phyloP scores from a whole-genome alignment of 106 monocot genomes.

The Gastrodia elata region DNA sequence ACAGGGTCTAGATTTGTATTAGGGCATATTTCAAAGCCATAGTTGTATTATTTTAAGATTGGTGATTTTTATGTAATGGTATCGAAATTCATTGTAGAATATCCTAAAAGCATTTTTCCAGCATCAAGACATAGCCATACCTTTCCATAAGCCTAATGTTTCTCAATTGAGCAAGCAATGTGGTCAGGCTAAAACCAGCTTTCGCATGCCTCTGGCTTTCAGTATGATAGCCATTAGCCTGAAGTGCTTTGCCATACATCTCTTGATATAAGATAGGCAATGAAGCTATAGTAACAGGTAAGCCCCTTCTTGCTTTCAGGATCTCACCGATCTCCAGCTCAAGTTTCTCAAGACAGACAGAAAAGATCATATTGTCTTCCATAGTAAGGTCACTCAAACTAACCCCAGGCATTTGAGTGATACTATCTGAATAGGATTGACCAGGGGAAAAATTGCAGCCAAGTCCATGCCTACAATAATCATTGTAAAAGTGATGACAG shows the following conservation, averaged over 20 bases:
- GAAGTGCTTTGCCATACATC: slow-evolving; percentile 64
- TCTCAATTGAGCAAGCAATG: slow-evolving; percentile 59
- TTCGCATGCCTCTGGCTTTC: slow-evolving; percentile 92
- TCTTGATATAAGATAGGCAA: slow-evolving; percentile 71
- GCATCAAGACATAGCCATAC: slow-evolving; percentile 14
- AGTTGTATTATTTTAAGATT: no score
- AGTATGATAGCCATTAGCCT: slow-evolving; percentile 78
- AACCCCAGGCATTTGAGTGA: not conserved
- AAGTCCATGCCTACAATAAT: slow-evolving; percentile 61
- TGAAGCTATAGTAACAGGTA: slow-evolving; percentile 59
- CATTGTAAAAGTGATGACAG: slow-evolving; percentile 68
- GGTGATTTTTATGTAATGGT: no score
- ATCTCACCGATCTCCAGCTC: slow-evolving; percentile 71
- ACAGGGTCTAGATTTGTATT: no score
- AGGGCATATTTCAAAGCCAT: no score
- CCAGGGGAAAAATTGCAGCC: slow-evolving; percentile 62
- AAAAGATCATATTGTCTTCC: slow-evolving; percentile 17
- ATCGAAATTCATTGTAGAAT: no score
- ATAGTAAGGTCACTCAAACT: slow-evolving; percentile 11
- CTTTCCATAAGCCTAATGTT: slow-evolving; percentile 65
- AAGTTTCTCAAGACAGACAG: slow-evolving; percentile 44
- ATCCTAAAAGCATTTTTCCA: no score
- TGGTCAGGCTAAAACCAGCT: slow-evolving; percentile 68
- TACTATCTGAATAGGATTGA: slow-evolving; percentile 9
- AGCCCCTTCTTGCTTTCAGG: slow-evolving; percentile 37